Conservation (phyloP, 768 basidiomycete genomes). For the Boletus reticulatus region DNA sequence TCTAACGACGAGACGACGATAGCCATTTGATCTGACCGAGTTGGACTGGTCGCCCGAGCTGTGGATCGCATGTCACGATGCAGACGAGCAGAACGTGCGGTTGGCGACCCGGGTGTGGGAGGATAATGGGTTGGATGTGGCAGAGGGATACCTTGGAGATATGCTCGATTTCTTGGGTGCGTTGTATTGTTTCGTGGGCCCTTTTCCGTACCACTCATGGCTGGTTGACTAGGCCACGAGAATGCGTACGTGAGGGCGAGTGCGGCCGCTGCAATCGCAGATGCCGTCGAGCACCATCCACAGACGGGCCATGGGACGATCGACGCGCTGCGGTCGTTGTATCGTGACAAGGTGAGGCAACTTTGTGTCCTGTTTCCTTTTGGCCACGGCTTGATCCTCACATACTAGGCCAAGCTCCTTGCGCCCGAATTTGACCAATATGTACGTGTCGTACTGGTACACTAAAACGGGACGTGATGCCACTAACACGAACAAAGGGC, state of each 20-base stretch:
- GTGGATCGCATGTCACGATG: slow-evolving; percentile 87
- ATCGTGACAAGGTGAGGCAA: slow-evolving; percentile 73
- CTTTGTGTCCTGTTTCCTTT: too few species aligned
- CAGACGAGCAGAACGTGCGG: slow-evolving; percentile 82
- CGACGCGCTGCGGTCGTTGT: slow-evolving; percentile 60
- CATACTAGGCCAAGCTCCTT: slow-evolving; percentile 65
- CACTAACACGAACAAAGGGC: slow-evolving; percentile 49
- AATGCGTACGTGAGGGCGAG: slow-evolving; percentile 78
- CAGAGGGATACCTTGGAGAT: slow-evolving; percentile 54
- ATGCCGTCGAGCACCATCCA: slow-evolving; percentile 73
- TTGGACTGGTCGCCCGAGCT: slow-evolving; percentile 89
- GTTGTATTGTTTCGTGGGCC: background rate
- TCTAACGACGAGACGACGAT: background rate
- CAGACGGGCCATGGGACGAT: slow-evolving; percentile 49
- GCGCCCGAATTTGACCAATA: slow-evolving; percentile 93
- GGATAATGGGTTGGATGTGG: slow-evolving; percentile 90
- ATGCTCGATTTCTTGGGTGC: slow-evolving; percentile 71
- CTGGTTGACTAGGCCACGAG: slow-evolving; percentile 57
- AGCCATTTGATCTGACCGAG: slow-evolving; percentile 95
- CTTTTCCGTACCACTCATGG: background rate
- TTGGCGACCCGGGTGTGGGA: slow-evolving; percentile 88
- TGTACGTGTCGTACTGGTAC: slow-evolving; percentile 42
- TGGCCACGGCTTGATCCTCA: too few species aligned
- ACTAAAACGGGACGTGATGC: background rate
- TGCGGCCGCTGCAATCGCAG: slow-evolving; percentile 69